A percentile compares a stretch with the other conserved stretches of the same genome.
phyloP scores from a whole-genome alignment of 2,329 filamentous ascomycete genomes.

The Plectosphaerella plurivora region DNA sequence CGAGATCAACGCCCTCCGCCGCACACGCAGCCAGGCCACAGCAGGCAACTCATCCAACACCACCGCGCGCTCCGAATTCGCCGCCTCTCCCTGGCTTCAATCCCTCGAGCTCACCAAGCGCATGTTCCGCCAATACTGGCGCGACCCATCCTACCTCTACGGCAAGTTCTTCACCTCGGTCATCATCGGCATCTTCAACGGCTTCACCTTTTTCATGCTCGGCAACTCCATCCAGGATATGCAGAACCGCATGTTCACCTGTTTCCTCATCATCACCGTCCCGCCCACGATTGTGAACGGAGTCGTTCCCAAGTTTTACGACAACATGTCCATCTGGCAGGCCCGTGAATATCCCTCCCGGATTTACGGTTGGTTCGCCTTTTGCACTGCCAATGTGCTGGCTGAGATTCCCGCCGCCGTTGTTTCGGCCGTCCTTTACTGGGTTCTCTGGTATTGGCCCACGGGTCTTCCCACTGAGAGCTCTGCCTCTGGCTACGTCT shows the following conservation, averaged over 20 bases:
- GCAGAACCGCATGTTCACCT: constrained; percentile 25
- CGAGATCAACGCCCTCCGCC: constrained; percentile 61
- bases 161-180: constrained; percentile 70
- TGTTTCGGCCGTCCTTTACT: constrained; percentile 62
- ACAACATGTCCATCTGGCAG: constrained; percentile 68
- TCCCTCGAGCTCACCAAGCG: constrained; percentile 63
- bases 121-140: constrained; percentile 69
- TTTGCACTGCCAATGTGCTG: constrained; percentile 67
- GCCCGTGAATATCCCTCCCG: constrained; percentile 66
- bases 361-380: constrained; percentile 74
- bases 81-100: constrained; percentile 59
- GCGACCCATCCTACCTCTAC: constrained; percentile 71
- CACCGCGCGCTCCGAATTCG: constrained; percentile 47
- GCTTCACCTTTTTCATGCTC: constrained; percentile 45
- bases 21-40: background rate
- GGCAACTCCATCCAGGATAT: constrained; percentile 33
- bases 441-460: constrained; percentile 71
- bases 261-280: constrained; percentile 27
- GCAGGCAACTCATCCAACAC: background rate
- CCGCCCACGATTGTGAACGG: constrained; percentile 69
- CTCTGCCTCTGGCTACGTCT: constrained; percentile 67
- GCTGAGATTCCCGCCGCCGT: constrained; percentile 69
- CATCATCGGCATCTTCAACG: constrained; percentile 70
- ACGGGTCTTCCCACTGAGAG: constrained; percentile 64
- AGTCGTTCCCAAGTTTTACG: constrained; percentile 71